phyloP scores from a whole-genome alignment of 2,329 filamentous ascomycete species.

The Monosporascus sp. region DNA sequence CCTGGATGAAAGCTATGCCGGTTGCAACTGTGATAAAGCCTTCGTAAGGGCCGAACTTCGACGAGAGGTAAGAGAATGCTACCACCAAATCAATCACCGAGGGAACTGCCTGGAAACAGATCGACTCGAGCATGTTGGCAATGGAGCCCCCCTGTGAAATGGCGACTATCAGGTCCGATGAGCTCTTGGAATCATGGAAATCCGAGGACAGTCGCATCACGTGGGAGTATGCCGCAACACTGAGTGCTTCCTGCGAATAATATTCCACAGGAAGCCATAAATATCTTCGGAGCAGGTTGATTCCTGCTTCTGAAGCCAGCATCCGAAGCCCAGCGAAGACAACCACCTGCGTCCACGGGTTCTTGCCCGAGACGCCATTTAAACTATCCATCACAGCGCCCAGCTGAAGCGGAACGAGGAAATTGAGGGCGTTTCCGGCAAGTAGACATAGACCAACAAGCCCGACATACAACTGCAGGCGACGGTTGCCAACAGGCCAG shows the following conservation, averaged over 20 bases:
- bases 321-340: slow-evolving; percentile 47
- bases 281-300: slow-evolving; percentile 48
- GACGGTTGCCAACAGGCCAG: slow-evolving; percentile 64
- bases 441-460: slow-evolving; percentile 65
- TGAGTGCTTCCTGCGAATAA: slow-evolving; percentile 50
- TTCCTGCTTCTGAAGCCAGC: slow-evolving; percentile 49
- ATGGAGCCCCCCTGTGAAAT: slow-evolving; percentile 50
- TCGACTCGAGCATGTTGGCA: slow-evolving; percentile 51
- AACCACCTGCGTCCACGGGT: slow-evolving; percentile 47
- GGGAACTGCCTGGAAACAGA: slow-evolving; percentile 53
- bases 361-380: slow-evolving; percentile 40
- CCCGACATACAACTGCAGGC: slow-evolving; percentile 62
- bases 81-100: slow-evolving; percentile 56
- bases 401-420: slow-evolving; percentile 75
- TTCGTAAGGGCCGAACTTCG: slow-evolving; percentile 56
- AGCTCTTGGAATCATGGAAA: slow-evolving; percentile 57
- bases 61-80: slow-evolving; percentile 55
- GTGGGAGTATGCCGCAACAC: slow-evolving; percentile 51
- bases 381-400: slow-evolving; percentile 73
- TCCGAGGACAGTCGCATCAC: slow-evolving; percentile 57
- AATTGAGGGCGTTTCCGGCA: slow-evolving; percentile 65
- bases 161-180: slow-evolving; percentile 52
- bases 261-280: slow-evolving; percentile 55
- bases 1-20: slow-evolving; percentile 49
- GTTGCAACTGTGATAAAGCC: slow-evolving; percentile 57